Percentiles rank a stretch among this genome's conserved stretches.
Conservation (phyloP, 2,329 filamentous ascomycete species). For the Alternaria burnsii region DNA sequence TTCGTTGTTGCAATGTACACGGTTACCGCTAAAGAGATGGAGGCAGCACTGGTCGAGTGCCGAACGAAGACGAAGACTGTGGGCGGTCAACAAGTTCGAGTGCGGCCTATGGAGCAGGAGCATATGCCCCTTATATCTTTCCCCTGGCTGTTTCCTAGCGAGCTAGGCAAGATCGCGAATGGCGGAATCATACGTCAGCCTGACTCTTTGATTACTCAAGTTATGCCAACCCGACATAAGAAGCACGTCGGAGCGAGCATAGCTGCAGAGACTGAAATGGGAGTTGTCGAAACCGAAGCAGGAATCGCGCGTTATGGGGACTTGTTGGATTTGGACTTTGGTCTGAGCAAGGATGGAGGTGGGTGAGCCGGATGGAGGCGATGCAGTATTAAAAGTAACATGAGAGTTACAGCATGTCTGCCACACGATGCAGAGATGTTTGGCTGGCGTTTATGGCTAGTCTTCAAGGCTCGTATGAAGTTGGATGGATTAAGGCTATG, state of each 20-base stretch:
- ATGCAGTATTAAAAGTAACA: neutral
- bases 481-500: neutral
- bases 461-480: neutral
- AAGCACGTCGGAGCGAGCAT: constrained; percentile 8
- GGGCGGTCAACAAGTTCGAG: constrained; percentile 50
- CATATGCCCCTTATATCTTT: constrained; percentile 89
- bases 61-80: constrained; percentile 48
- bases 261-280: neutral
- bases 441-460: neutral
- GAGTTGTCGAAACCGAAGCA: constrained; percentile 41
- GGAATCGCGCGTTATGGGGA: constrained; percentile 49
- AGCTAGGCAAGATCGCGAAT: constrained; percentile 74
- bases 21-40: constrained; percentile 77
- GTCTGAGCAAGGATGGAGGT: neutral
- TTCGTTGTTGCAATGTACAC: constrained; percentile 90
- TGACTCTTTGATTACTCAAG: neutral
- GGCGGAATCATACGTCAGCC: constrained; percentile 22
- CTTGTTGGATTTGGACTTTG: constrained; percentile 43
- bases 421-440: neutral
- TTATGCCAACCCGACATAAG: constrained; percentile 10
- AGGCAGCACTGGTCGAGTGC: constrained; percentile 64
- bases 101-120: constrained; percentile 53
- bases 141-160: constrained; percentile 85
- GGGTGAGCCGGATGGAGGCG: neutral
- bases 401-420: neutral